phyloP scores from a whole-genome alignment of 345 rosid species.

The Pistacia integerrima region DNA sequence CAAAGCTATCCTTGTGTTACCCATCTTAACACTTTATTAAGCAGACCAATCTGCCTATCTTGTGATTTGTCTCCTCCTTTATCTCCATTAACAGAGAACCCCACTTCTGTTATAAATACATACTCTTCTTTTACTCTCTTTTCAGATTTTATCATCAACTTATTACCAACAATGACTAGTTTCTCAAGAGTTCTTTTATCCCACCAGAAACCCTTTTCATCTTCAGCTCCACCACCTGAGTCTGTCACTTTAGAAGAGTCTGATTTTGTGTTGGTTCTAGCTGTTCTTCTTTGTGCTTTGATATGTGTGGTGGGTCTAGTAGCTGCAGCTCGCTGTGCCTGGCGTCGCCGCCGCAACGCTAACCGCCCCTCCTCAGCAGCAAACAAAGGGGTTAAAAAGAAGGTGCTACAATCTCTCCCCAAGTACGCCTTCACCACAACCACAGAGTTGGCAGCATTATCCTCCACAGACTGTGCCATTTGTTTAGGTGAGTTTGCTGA shows the following conservation, averaged over 20 bases:
- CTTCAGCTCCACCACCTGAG: conserved; percentile 47
- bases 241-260: conserved; percentile 49
- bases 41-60: too few relatives aligned
- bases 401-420: conserved; percentile 64
- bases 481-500: conserved; percentile 52
- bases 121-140: too few relatives aligned
- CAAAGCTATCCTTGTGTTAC: not conserved
- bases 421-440: conserved; percentile 49
- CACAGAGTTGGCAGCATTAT: conserved; percentile 15
- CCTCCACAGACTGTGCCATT: conserved; percentile 52
- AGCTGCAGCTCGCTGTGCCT: conserved; percentile 65
- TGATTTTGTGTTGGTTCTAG: conserved; percentile 63
- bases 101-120: too few relatives aligned
- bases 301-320: conserved; percentile 70
- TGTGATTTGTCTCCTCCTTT: too few relatives aligned
- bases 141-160: not conserved
- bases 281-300: conserved; percentile 72
- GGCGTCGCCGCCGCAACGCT: conserved; percentile 36
- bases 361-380: conserved; percentile 16
- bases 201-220: not conserved
- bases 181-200: conserved; percentile 7
- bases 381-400: conserved; percentile 70
- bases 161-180: conserved; percentile 4
- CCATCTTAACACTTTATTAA: not conserved
- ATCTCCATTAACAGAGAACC: too few relatives aligned